These are phyloP conservation scores for Aspergillus neoniger DNA, from an alignment of 2,329 filamentous ascomycete species.

Conservation along the genomic window DNA sequence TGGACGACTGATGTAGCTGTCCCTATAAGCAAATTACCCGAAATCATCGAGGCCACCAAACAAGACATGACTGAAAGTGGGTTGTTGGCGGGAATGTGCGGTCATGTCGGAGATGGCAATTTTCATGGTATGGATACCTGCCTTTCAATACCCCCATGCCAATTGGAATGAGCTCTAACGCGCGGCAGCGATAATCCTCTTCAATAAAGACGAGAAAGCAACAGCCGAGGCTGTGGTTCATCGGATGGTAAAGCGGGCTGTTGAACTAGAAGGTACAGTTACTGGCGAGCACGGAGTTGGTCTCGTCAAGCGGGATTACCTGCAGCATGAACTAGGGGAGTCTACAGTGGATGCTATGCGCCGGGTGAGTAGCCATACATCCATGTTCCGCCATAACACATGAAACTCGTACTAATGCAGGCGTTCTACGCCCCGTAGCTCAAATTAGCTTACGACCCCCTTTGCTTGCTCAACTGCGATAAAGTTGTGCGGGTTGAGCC, in stretches of 20 bases:
- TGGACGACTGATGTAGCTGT: constrained; percentile 84
- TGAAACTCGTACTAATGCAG: constrained; percentile 15
- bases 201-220: constrained; percentile 59
- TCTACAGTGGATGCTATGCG: constrained; percentile 66
- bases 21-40: constrained; percentile 68
- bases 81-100: constrained; percentile 66
- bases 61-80: constrained; percentile 64
- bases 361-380: constrained; percentile 48
- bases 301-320: constrained; percentile 67
- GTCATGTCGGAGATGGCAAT: constrained; percentile 74
- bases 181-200: constrained; percentile 59
- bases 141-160: neutral
- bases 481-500: constrained; percentile 62
- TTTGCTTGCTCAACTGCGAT: constrained; percentile 66
- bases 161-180: neutral
- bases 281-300: constrained; percentile 73
- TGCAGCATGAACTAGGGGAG: constrained; percentile 63
- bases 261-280: constrained; percentile 71
- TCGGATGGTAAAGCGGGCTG: constrained; percentile 68
- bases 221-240: constrained; percentile 63
- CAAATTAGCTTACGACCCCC: constrained; percentile 66
- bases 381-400: neutral
- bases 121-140: constrained; percentile 60
- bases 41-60: constrained; percentile 72
- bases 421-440: constrained; percentile 44